These are phyloP conservation scores for Persicaria maculosa DNA, from an alignment of 148 eudicot species.

Conservation along the genomic window DNA sequence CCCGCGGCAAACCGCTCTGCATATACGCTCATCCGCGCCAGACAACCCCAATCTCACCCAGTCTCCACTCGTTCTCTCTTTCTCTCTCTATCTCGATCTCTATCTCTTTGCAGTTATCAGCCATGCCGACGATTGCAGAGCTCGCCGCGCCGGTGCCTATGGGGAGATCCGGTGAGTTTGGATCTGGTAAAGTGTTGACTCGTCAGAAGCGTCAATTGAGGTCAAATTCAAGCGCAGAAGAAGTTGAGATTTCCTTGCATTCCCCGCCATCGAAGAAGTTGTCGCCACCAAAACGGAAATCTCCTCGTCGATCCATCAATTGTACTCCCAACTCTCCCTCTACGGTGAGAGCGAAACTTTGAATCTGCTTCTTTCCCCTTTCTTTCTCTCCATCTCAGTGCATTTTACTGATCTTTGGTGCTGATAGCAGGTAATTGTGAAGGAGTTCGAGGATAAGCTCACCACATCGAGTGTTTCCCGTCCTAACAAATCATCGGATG, in stretches of 20 bases:
- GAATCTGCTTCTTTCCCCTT: background rate
- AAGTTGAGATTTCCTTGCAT: slow-evolving; percentile 18
- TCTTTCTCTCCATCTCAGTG: background rate
- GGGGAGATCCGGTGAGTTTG: background rate
- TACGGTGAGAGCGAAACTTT: slow-evolving; percentile 28
- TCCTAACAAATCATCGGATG: slow-evolving; percentile 39
- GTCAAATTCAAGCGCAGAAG: slow-evolving; percentile 32
- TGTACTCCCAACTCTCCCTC: slow-evolving; percentile 39
- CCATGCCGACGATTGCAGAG: slow-evolving; percentile 10
- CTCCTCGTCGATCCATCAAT: slow-evolving; percentile 46
- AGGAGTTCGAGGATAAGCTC: slow-evolving; percentile 22
- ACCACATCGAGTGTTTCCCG: slow-evolving; percentile 26
- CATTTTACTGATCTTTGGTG: background rate
- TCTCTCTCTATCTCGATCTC: background rate
- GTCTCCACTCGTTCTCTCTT: background rate
- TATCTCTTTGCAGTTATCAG: background rate
- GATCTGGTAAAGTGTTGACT: slow-evolving; percentile 19
- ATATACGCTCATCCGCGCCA: slow-evolving; percentile 3
- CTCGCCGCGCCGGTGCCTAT: background rate
- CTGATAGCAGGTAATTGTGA: slow-evolving; percentile 29
- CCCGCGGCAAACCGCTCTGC: slow-evolving; percentile 8
- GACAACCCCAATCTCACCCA: background rate
- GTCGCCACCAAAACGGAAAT: slow-evolving; percentile 42
- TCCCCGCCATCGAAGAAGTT: slow-evolving; percentile 15
- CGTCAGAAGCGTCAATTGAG: slow-evolving; percentile 48